Evolutionary conservation across 2,329 filamentous ascomycete genomes (phyloP), one percentile per base, ranked within the genome.

Genomic region (Fusarium euwallaceae): DNA sequence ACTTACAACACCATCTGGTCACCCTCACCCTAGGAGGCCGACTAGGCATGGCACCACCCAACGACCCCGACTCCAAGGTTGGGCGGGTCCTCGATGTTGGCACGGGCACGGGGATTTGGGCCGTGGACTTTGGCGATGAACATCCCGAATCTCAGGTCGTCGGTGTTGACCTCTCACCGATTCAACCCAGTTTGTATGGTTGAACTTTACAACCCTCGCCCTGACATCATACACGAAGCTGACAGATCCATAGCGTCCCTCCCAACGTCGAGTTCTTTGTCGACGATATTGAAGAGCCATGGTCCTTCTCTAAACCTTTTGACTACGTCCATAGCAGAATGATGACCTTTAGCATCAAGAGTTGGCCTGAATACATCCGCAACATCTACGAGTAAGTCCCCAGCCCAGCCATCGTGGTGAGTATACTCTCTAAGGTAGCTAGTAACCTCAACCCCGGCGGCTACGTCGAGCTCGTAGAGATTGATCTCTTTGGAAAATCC

Each of bases 101-200:
- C 11, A 77, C 75, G 0, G 74, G 75, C 1, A 77, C 75, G 4
- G 72, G 75, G 5, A 74, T 77, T 4, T 77, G 74, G 75, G 74
- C 74, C 1, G 64, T 77, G 1, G 75, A 77, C 27, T 76, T 64
- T 27, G 70, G 45, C 4, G 70, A 72, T 27, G 70, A 72, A 17
- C 64, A 72, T 22, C 70, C 66, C 2, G 58, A 71, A 9, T 22
- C 74, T 27, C 45, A 67, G 2, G 71, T 76, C 3, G 20, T 76
- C 2, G 74, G 74, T 2, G 61, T 74, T 1, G 73, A 76, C 27
- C 59, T 76, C 1, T 76, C 74, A 0, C 74, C 74, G 0, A 76
- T 76, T 17, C 74, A 76, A 4, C 71, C 74, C 3, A 64, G 41
- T 6, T 75, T 75, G 72, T 76, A 71, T 6, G 32, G 4, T 16